phyloP scores from a whole-genome alignment of 2,329 filamentous ascomycete genomes.

The Penicillium capsulatum region DNA sequence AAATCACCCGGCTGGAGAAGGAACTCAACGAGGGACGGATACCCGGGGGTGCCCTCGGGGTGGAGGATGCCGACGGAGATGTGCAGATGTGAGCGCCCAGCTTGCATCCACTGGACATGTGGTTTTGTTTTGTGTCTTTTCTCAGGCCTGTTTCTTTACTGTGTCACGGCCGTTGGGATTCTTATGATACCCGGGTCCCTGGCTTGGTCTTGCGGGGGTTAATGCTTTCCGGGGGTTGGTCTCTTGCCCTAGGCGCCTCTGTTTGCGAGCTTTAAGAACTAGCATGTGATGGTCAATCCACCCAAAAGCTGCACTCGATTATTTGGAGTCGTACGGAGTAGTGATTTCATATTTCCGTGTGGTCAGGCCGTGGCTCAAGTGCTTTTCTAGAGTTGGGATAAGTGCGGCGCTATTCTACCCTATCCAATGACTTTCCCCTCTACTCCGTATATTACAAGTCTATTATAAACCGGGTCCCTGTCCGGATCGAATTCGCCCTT shows the following conservation, averaged over 20 bases:
- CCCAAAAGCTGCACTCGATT: no score
- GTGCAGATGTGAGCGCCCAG: conserved; percentile 35
- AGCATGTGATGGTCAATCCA: conserved; percentile 7
- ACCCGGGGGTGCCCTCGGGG: conserved; percentile 57
- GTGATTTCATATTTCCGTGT: no score
- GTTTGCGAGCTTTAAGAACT: conserved; percentile 7
- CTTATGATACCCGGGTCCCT: conserved; percentile 9
- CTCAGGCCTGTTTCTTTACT: conserved; percentile 6
- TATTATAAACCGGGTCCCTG: no score
- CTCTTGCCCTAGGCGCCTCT: conserved; percentile 9
- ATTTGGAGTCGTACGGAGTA: no score
- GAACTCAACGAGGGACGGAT: conserved; percentile 84
- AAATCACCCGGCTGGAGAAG: conserved; percentile 87
- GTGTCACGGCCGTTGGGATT: conserved; percentile 11
- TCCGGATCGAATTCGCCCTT: no score
- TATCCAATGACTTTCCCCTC: no score
- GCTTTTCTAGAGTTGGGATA: no score
- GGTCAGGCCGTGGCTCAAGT: no score
- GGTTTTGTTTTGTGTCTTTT: conserved; percentile 8
- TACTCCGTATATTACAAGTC: no score
- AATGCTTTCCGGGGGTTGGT: conserved; percentile 6
- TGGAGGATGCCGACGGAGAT: conserved; percentile 30
- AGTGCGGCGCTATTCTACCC: no score
- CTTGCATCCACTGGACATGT: conserved; percentile 13
- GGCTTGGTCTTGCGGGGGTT: no score